Conservation (phyloP, 768 basidiomycete species). For the Sporobolomyces pararoseus region DNA sequence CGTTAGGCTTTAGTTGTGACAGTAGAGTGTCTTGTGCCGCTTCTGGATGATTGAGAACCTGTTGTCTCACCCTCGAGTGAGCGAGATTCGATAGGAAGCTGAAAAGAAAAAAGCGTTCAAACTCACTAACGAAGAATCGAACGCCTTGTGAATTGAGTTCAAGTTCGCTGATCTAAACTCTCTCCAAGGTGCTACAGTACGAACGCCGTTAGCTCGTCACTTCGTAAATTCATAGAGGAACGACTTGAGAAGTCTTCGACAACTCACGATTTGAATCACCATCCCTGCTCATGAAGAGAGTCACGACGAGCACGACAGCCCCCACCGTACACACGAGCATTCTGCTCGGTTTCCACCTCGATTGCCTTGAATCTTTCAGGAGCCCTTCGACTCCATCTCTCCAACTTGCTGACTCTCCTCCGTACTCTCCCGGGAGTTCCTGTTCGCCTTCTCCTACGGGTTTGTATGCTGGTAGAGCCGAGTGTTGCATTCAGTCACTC, state of each 20-base stretch:
- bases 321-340: background rate
- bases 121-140: background rate
- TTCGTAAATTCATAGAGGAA: too few species aligned
- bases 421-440: background rate
- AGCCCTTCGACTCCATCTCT: background rate
- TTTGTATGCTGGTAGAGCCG: background rate
- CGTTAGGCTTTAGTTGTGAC: conserved; percentile 23
- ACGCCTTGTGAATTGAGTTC: too few species aligned
- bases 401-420: background rate
- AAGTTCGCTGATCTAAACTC: too few species aligned
- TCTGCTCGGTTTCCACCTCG: background rate
- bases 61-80: too few species aligned
- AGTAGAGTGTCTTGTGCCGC: conserved; percentile 14
- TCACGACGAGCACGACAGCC: background rate
- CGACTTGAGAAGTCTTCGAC: too few species aligned
- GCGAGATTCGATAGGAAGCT: too few species aligned
- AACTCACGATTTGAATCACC: background rate
- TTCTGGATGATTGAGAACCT: conserved; percentile 9
- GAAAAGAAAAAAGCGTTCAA: background rate
- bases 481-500: background rate
- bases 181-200: too few species aligned
- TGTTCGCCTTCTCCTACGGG: background rate
- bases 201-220: too few species aligned
- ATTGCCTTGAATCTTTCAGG: background rate
- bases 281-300: background rate